Percentiles rank a stretch among this genome's conserved stretches.
phyloP scores from a whole-genome alignment of 2,329 filamentous ascomycete genomes.

The Monosporascus sp. region DNA sequence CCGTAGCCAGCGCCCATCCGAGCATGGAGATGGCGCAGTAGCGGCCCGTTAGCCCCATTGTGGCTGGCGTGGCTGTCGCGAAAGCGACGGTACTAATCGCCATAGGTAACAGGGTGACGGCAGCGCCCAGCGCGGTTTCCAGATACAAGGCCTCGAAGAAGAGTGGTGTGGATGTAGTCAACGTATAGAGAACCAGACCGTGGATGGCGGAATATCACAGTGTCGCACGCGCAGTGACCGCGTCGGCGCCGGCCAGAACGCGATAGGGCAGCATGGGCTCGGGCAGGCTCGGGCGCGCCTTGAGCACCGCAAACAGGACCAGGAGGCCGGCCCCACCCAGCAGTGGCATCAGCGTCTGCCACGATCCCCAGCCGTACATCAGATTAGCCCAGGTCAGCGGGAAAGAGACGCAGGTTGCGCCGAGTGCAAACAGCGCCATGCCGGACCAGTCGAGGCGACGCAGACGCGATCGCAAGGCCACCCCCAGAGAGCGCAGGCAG shows the following conservation, averaged over 20 bases:
- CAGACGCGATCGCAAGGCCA: slow-evolving; percentile 12
- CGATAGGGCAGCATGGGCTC: slow-evolving; percentile 28
- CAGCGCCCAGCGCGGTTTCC: slow-evolving; percentile 22
- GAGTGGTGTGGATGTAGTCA: slow-evolving; percentile 28
- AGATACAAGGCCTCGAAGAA: slow-evolving; percentile 29
- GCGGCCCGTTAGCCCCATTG: too few relatives aligned
- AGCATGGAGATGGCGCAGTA: too few relatives aligned
- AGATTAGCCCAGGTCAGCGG: slow-evolving; percentile 30
- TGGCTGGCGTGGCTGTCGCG: too few relatives aligned
- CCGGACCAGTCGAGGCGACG: slow-evolving; percentile 27
- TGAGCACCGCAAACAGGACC: slow-evolving; percentile 24
- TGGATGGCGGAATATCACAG: slow-evolving; percentile 25
- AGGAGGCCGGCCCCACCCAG: slow-evolving; percentile 25
- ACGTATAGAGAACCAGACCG: slow-evolving; percentile 24
- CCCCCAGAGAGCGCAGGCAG: slow-evolving; percentile 12
- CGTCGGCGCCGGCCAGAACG: slow-evolving; percentile 18
- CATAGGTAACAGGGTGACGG: slow-evolving; percentile 21
- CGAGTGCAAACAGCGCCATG: slow-evolving; percentile 19
- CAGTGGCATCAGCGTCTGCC: slow-evolving; percentile 28
- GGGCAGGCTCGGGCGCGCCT: slow-evolving; percentile 13
- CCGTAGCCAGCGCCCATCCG: too few relatives aligned
- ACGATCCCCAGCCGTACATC: slow-evolving; percentile 29
- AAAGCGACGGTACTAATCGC: too few relatives aligned
- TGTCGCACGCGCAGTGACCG: slow-evolving; percentile 14
- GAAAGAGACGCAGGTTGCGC: slow-evolving; percentile 19